Conservation (phyloP, 192 early-diverging fungal genomes). For the Umbelopsis ramanniana region DNA sequence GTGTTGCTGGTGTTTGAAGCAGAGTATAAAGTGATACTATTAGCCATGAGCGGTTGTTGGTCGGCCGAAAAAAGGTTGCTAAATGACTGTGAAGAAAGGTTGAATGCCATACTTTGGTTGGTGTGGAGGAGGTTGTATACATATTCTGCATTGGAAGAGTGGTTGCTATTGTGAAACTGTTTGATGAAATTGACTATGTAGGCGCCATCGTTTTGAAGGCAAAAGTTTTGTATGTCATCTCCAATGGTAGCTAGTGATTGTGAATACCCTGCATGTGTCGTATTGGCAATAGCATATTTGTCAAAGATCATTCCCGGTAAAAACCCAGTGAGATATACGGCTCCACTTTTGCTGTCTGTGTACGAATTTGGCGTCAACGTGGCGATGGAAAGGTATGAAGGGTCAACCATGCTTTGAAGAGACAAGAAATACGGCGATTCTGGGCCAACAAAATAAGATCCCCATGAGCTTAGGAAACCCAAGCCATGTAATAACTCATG, state of each 20-base stretch:
- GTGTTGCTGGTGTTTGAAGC: constrained; percentile 26
- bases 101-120: constrained; percentile 23
- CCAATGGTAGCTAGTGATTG: constrained; percentile 26
- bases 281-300: constrained; percentile 1
- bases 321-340: constrained; percentile 7
- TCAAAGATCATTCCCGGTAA: constrained; percentile 14
- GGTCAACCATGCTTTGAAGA: neutral
- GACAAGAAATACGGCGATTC: constrained; percentile 18
- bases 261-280: neutral
- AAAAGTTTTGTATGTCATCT: constrained; percentile 38
- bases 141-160: constrained; percentile 27
- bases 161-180: constrained; percentile 27
- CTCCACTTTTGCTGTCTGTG: constrained; percentile 23
- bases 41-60: constrained; percentile 10
- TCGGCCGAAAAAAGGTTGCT: constrained; percentile 9
- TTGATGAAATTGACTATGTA: constrained; percentile 41
- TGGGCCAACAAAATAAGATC: constrained; percentile 15
- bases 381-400: constrained; percentile 19
- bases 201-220: constrained; percentile 30
- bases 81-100: neutral
- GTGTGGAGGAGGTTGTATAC: constrained; percentile 6
- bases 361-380: constrained; percentile 32
- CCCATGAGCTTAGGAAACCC: constrained; percentile 22
- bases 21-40: constrained; percentile 21
- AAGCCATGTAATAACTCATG: constrained; percentile 7